phyloP scores from a whole-genome alignment of 1,284 basidiomycete genomes.

The Caloboletus inedulis region DNA sequence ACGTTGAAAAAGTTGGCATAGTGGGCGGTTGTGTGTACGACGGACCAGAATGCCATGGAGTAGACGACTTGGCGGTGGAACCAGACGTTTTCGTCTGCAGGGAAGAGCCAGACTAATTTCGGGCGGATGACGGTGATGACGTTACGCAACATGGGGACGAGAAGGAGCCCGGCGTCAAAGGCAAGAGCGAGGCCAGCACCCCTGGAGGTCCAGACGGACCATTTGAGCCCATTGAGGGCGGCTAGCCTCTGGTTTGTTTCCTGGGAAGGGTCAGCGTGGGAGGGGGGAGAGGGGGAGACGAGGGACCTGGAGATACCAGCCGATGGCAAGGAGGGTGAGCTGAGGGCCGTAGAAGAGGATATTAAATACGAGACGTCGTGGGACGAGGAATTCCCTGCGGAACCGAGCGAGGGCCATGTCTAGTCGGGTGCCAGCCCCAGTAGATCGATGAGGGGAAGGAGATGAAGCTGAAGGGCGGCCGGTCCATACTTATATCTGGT shows the following conservation, averaged over 20 bases:
- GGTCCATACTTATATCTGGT: no score
- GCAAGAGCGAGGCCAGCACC: conserved; percentile 86
- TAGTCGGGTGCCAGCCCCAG: conserved; percentile 7
- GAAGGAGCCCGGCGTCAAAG: conserved; percentile 76
- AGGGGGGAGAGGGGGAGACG: background rate
- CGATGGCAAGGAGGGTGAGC: conserved; percentile 67
- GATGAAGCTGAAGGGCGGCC: no score
- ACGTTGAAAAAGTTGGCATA: conserved; percentile 91
- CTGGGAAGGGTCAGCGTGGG: conserved; percentile 36
- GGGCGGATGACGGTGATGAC: conserved; percentile 78
- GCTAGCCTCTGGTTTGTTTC: conserved; percentile 58
- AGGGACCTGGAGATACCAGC: conserved; percentile 75
- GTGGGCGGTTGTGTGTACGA: conserved; percentile 86
- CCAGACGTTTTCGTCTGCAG: conserved; percentile 89
- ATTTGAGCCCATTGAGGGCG: conserved; percentile 72
- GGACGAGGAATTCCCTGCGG: conserved; percentile 61
- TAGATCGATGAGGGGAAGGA: background rate
- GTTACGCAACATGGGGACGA: conserved; percentile 84
- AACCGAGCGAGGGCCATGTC: conserved; percentile 68
- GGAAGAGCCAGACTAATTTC: conserved; percentile 72
- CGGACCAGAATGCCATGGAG: conserved; percentile 82
- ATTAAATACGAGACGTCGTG: conserved; percentile 67
- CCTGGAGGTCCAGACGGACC: conserved; percentile 82
- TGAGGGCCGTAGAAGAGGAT: conserved; percentile 75
- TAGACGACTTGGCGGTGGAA: conserved; percentile 91